Percentiles rank a stretch among this genome's conserved stretches.
phyloP scores from a whole-genome alignment of 176 grass and related monocot genomes.

The Phyllostachys edulis region DNA sequence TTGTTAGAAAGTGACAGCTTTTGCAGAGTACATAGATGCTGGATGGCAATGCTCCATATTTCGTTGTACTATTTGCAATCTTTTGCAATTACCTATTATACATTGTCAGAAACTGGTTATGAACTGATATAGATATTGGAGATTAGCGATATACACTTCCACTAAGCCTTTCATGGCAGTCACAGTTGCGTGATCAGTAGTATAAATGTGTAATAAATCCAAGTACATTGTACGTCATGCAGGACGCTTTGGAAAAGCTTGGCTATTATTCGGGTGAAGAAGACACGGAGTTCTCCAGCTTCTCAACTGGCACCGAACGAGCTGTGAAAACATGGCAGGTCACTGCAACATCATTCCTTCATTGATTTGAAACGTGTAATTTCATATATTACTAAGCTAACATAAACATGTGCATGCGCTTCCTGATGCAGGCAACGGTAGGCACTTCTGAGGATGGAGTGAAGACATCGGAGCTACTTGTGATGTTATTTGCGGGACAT shows the following conservation, averaged over 20 bases:
- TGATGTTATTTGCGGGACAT: constrained; percentile 53
- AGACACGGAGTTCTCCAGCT: constrained; percentile 79
- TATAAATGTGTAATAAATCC: too few relatives aligned
- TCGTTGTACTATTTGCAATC: not conserved
- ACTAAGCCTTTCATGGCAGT: not conserved
- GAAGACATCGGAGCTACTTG: constrained; percentile 83
- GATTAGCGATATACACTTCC: not conserved
- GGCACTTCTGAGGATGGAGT: constrained; percentile 59
- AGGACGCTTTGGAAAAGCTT: constrained; percentile 82
- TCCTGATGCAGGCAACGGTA: constrained; percentile 52
- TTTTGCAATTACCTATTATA: not conserved
- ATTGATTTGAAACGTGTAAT: not conserved
- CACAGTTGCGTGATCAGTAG: not conserved
- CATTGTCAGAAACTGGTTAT: not conserved
- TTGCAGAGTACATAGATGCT: not conserved
- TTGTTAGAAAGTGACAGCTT: not conserved
- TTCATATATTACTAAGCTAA: not conserved
- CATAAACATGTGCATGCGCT: not conserved
- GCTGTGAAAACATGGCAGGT: constrained; percentile 98
- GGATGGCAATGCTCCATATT: not conserved
- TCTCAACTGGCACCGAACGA: constrained; percentile 78
- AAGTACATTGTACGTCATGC: not conserved
- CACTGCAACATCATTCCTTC: not conserved
- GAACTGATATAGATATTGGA: not conserved
- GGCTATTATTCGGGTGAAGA: constrained; percentile 96